phyloP scores from a whole-genome alignment of 2,329 filamentous ascomycete species.

The Plenodomus biglobosus region DNA sequence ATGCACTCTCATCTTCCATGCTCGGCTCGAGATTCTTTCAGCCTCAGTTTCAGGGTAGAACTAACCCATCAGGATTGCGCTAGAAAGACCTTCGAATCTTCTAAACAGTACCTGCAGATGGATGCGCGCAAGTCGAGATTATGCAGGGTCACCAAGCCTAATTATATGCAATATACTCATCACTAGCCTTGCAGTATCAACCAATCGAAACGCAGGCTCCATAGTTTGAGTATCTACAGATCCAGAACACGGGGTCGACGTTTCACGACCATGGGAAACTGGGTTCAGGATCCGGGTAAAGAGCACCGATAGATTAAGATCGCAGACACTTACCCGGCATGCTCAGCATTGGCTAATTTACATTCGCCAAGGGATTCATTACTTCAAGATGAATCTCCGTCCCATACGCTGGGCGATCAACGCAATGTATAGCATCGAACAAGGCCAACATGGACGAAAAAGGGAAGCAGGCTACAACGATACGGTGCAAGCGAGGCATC shows the following conservation, averaged over 20 bases:
- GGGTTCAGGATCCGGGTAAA: conserved; percentile 19
- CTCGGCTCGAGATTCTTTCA: background rate
- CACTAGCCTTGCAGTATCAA: conserved; percentile 1
- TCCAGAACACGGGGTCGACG: conserved; percentile 5
- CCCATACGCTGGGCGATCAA: conserved; percentile 3
- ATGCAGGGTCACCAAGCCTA: conserved; percentile 2
- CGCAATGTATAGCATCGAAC: background rate
- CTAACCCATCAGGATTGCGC: conserved; percentile 1
- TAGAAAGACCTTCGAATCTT: conserved; percentile 22
- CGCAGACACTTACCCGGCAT: conserved; percentile 5
- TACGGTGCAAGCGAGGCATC: conserved; percentile 1
- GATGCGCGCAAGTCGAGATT: conserved; percentile 9
- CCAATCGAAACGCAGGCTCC: conserved; percentile 7
- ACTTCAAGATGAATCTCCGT: conserved; percentile 9
- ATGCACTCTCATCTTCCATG: background rate
- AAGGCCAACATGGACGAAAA: background rate
- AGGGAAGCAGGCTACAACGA: conserved; percentile 1
- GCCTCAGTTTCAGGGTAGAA: background rate
- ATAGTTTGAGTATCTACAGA: conserved; percentile 2
- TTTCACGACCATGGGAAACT: conserved; percentile 2
- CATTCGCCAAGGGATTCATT: conserved; percentile 8
- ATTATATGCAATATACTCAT: conserved; percentile 12
- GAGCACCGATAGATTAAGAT: conserved; percentile 12
- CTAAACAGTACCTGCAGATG: conserved; percentile 13
- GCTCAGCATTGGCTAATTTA: conserved; percentile 19